Evolutionary conservation across 805 yeast species (phyloP), one percentile per base, ranked within the genome.

Genomic region (Clavispora vitiphila): DNA sequence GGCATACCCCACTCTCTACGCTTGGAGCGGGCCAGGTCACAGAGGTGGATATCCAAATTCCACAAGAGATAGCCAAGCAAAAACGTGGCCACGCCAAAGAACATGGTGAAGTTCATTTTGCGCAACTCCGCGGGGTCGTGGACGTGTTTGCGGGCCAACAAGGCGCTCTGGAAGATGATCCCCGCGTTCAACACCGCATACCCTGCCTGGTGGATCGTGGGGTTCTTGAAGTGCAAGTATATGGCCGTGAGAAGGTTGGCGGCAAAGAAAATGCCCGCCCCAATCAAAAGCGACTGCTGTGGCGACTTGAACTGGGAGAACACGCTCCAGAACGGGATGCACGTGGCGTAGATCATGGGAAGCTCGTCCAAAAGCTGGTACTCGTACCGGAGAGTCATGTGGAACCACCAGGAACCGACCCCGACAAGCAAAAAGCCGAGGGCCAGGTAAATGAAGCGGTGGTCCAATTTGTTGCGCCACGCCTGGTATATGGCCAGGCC

Each of bases 301-400:
- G 48, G 55, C 14, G 72, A 48, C 43, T 64, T 68, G 31, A 77
- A 78, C 56, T 80, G 86, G 36, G 85, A 74, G 50, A 83, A 81
- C 1, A 86, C 80, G 34, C 82, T 75, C 95, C 95, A 87, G 47
- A 88, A 81, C 0, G 99, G 98, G 21, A 91, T 81, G 49, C 96
- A 91, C 2, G 99, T 93, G 18, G 96, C 97, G 65, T 93, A 93
- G 48, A 93, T 87, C 99, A 93, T 93, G 31, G 99, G 99, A 55
- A 93, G 71, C 62, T 93, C 99, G 66, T 93, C 99, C 61, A 93
- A 72, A 48, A 93, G 62, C 66, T 93, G 99, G 67, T 77, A 93
- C 58, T 85, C 87, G 63, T 91, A 93, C 49, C 78, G 73, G 53
- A 93, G 72, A 4, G 98, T 91, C 96, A 93, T 93, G 63, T 93